Evolutionary conservation across 257 asterid genomes (phyloP), one percentile per base, ranked within the genome.

Genomic region (Solanum gandarillasii): DNA sequence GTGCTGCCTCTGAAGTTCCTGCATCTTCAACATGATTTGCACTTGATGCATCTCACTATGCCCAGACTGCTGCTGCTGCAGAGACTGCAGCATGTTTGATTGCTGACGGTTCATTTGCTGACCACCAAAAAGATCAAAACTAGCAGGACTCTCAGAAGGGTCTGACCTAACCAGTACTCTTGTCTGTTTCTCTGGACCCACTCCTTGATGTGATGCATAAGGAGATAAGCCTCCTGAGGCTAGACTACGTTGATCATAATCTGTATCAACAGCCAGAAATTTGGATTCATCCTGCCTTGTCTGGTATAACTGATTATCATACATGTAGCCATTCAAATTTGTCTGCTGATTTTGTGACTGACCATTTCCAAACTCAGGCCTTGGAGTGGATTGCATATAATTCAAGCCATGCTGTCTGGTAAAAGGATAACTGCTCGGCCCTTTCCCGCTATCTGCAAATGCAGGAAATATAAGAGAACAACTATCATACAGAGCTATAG

Each of bases 81-180:
- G 81, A 43, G 94, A 89, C 87, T 94, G 99, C 90, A 91, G 86
- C 94, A 92, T 91, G 90, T 93, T 91, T 86, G 94, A 86, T 84
- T 94, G 98, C 84, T 94, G 98, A 88, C 90, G 92, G 88, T 70
- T 91, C 96, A 94, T 94, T 94, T 92, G 98, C 86, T 93, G 98
- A 91, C 95, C 95, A 86, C 98, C 98, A 89, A 95, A 95, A 88
- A 97, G 95, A 92, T 94, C 98, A 90, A 95, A 95, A 93, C 96
- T 88, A 75, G 90, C 88, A 89, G 98, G 92, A 89, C 98, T 86
- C 20, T 86, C 92, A 43, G 95, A 90, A 86, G 94, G 88, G 88
- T 91, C 92, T 13, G 93, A 81, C 87, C 94, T 91, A 86, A 87
- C 94, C 83, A 82, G 93, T 88, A 93, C 86, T 87, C 84, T 93